Percentiles rank a stretch among this genome's conserved stretches.
Conservation (phyloP, 148 eudicot species). For the Rhododendron henanense region DNA sequence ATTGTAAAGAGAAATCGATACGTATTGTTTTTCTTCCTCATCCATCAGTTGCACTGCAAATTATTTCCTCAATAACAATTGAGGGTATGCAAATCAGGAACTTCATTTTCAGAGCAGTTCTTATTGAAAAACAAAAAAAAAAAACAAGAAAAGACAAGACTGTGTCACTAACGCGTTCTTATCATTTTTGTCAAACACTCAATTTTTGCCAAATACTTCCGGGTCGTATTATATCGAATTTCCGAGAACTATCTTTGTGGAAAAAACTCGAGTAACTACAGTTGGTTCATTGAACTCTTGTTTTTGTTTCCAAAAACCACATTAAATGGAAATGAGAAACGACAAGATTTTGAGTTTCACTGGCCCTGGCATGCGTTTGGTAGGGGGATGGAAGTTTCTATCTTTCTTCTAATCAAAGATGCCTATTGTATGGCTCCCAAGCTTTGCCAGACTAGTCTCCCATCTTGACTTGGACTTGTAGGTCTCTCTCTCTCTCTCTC, state of each 20-base stretch:
- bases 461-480: background rate
- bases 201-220: background rate
- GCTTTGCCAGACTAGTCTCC: background rate
- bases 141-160: no score
- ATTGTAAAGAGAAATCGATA: no score
- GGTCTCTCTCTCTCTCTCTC: background rate
- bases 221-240: background rate
- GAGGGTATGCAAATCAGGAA: background rate
- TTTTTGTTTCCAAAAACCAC: background rate
- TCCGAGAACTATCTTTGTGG: background rate
- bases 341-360: background rate
- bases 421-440: background rate
- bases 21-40: no score
- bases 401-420: background rate
- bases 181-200: background rate
- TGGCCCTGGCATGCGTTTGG: background rate
- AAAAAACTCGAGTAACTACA: background rate
- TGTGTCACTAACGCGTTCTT: no score
- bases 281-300: background rate
- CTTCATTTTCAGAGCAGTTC: background rate
- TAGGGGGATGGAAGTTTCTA: background rate
- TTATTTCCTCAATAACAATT: background rate
- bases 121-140: no score
- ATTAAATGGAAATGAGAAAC: background rate
- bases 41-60: background rate